Evolutionary conservation across 163 green algal species (phyloP).

Genomic region (Scenedesmus sp.): DNA sequence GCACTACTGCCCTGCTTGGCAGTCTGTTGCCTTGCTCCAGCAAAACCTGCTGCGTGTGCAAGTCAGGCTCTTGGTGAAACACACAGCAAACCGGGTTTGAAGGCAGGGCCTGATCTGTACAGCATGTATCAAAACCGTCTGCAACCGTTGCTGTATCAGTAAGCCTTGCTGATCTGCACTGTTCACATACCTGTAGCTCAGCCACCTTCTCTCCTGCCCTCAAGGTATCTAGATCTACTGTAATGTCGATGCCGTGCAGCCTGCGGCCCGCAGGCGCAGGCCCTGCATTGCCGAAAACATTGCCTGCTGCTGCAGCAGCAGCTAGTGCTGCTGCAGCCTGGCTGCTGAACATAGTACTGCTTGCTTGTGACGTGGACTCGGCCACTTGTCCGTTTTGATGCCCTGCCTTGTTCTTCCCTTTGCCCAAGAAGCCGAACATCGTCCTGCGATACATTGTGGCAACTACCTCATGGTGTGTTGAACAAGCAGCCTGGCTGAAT

Average conservation of each 20-base stretch:
- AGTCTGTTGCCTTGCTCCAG: too few species aligned
- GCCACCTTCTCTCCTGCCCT: conserved; percentile 4
- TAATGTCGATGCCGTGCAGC: neutral
- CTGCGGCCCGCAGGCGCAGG: neutral
- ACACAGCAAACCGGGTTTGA: neutral
- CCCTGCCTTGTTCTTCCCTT: neutral
- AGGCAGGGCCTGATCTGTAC: neutral
- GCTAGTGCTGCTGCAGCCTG: conserved; percentile 51
- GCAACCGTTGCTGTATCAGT: neutral
- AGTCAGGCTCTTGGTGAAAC: too few species aligned
- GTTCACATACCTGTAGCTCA: conserved; percentile 29
- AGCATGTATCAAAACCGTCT: neutral
- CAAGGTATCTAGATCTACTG: conserved; percentile 51
- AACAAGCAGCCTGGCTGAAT: neutral
- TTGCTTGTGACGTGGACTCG: neutral
- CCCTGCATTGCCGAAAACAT: neutral
- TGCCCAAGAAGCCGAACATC: conserved; percentile 13
- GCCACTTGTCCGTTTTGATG: neutral
- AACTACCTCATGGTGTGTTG: neutral
- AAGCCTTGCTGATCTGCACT: neutral
- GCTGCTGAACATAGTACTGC: conserved; percentile 34
- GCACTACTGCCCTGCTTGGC: too few species aligned
- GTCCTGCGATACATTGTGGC: neutral
- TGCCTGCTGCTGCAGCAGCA: conserved; percentile 29
- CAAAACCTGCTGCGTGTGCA: neutral